These are phyloP conservation scores for Ilex aquifolium DNA, from an alignment of 257 asterid genomes.

Conservation along the genomic window DNA sequence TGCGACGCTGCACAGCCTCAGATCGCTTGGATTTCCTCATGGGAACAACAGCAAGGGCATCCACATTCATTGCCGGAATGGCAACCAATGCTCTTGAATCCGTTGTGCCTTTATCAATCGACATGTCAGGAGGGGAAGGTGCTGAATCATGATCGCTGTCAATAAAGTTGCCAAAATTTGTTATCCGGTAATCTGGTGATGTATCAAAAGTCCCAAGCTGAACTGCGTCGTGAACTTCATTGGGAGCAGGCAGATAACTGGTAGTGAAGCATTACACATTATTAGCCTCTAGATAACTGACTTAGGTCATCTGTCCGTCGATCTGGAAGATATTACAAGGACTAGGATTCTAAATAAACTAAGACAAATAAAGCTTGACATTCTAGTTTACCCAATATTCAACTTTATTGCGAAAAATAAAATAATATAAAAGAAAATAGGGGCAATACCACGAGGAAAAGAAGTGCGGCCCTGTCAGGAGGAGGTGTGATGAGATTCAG, in stretches of 20 bases:
- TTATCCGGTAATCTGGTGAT: constrained; percentile 32
- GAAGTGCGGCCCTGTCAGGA: no score
- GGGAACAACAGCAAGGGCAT: constrained; percentile 55
- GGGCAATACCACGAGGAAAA: no score
- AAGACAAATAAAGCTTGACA: background rate
- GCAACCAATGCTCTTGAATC: constrained; percentile 69
- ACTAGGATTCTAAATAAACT: background rate
- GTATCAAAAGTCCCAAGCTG: constrained; percentile 32
- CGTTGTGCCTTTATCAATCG: constrained; percentile 39
- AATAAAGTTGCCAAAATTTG: constrained; percentile 41
- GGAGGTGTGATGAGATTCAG: no score
- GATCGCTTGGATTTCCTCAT: constrained; percentile 71
- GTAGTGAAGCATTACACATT: constrained; percentile 1
- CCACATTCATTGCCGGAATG: constrained; percentile 40
- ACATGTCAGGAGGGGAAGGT: constrained; percentile 54
- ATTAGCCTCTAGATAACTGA: background rate
- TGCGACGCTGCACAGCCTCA: constrained; percentile 79
- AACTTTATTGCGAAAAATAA: no score
- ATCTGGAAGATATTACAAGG: background rate
- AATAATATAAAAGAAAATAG: no score
- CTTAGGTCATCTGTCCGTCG: background rate
- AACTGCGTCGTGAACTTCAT: constrained; percentile 21
- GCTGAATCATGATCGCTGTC: constrained; percentile 83
- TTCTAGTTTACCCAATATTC: no score
- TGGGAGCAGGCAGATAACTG: constrained; percentile 50